Evolutionary conservation across 2,329 filamentous ascomycete genomes (phyloP).

Genomic region (Colletotrichum sp.): DNA sequence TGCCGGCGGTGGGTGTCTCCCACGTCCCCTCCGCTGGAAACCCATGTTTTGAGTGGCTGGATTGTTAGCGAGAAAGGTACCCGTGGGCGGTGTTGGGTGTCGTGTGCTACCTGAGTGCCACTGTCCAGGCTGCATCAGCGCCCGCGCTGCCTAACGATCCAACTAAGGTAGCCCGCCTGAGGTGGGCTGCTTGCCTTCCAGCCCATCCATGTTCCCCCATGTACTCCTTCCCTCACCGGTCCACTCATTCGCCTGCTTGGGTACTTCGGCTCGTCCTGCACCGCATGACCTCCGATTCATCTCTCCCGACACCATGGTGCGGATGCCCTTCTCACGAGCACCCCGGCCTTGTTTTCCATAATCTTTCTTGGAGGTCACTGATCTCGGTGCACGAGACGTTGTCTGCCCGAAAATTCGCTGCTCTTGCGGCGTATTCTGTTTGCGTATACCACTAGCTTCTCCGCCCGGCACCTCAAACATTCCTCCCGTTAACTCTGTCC

Average conservation of each 20-base stretch:
- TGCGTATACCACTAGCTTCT: conserved; percentile 12
- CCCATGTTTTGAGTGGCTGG: conserved; percentile 8
- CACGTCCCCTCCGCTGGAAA: background rate
- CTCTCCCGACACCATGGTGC: conserved; percentile 5
- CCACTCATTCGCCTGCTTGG: conserved; percentile 4
- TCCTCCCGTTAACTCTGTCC: conserved; percentile 11
- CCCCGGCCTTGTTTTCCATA: conserved; percentile 1
- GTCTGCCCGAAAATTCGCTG: background rate
- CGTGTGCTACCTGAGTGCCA: conserved; percentile 4
- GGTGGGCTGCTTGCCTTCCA: background rate
- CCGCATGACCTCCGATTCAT: conserved; percentile 20
- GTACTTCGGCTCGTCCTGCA: conserved; percentile 11
- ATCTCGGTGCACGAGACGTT: background rate
- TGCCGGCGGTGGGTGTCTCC: conserved; percentile 5
- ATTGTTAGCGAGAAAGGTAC: conserved; percentile 10
- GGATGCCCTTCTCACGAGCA: conserved; percentile 21
- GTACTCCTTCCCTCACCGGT: conserved; percentile 2
- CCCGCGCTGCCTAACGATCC: conserved; percentile 15
- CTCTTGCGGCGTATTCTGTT: background rate
- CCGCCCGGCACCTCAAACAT: conserved; percentile 14
- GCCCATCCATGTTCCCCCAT: background rate
- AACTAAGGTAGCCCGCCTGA: background rate
- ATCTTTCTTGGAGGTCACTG: background rate
- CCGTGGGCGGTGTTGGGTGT: conserved; percentile 7
- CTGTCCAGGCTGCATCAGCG: conserved; percentile 11